A percentile compares a stretch with the other conserved stretches of the same genome.
Evolutionary conservation across 805 yeast genomes (phyloP).

Genomic region (Saccharomycopsis microspora): DNA sequence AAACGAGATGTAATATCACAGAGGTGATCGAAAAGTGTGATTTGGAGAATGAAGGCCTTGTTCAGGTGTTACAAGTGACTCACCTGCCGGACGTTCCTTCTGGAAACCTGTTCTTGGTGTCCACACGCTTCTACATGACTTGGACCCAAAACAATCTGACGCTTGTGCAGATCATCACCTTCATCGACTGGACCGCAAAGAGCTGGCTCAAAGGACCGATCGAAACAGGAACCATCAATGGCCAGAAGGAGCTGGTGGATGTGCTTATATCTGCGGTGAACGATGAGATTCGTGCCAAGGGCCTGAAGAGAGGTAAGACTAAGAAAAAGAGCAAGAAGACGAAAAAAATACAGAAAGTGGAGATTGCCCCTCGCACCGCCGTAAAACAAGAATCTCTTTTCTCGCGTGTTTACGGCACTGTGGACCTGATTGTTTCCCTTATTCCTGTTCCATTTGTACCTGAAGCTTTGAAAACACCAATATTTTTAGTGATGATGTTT

Average conservation of each 20-base stretch:
- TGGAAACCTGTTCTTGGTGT: slow-evolving; percentile 54
- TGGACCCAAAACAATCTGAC: slow-evolving; percentile 57
- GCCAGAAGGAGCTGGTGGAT: slow-evolving; percentile 50
- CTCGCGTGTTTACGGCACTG: not conserved
- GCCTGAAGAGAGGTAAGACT: not conserved
- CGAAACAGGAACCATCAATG: slow-evolving; percentile 63
- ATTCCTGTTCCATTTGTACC: slow-evolving; percentile 7
- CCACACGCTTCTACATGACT: slow-evolving; percentile 42
- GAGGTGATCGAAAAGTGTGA: slow-evolving; percentile 48
- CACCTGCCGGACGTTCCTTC: slow-evolving; percentile 79
- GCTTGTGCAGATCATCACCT: slow-evolving; percentile 38
- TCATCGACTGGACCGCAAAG: slow-evolving; percentile 60
- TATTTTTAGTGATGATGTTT: not conserved
- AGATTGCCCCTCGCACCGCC: not conserved
- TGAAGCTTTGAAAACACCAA: not conserved
- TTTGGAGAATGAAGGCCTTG: slow-evolving; percentile 27
- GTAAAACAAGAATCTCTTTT: not conserved
- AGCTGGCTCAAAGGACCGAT: slow-evolving; percentile 72
- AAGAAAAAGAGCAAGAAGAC: not conserved
- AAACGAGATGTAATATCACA: slow-evolving; percentile 52
- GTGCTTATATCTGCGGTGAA: slow-evolving; percentile 37
- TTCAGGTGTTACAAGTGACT: slow-evolving; percentile 44
- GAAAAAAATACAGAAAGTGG: not conserved
- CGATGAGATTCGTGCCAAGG: slow-evolving; percentile 7
- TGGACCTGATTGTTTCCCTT: not conserved